These are phyloP conservation scores for Mucor velutinosus DNA, from an alignment of 371 early-diverging fungal genomes.

Conservation along the genomic window DNA sequence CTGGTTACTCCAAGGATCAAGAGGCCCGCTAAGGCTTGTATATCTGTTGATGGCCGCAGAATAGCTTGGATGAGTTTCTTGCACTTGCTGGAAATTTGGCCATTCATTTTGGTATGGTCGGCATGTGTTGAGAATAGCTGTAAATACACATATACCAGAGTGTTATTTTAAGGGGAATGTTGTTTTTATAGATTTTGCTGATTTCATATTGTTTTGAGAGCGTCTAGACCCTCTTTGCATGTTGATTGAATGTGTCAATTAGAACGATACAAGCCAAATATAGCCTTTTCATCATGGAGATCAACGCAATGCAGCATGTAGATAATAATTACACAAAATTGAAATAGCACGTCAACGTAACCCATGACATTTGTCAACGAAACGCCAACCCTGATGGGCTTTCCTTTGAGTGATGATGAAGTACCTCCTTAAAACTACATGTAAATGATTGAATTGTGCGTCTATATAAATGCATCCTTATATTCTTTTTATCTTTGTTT, in stretches of 20 bases:
- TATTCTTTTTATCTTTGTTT: background rate
- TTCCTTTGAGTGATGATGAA: background rate
- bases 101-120: slow-evolving; percentile 4
- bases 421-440: background rate
- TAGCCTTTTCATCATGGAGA: slow-evolving; percentile 1
- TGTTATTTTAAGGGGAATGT: background rate
- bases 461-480: background rate
- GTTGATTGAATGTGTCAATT: background rate
- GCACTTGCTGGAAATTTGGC: background rate
- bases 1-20: background rate
- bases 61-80: background rate
- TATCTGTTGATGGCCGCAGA: background rate
- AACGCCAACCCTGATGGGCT: background rate
- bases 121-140: background rate
- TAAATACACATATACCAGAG: background rate
- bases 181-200: background rate
- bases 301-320: slow-evolving; percentile 9
- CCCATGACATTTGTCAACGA: slow-evolving; percentile 12
- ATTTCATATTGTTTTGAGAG: background rate
- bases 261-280: background rate
- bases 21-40: background rate
- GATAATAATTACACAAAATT: background rate
- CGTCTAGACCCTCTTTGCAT: background rate
- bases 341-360: slow-evolving; percentile 5
- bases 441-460: background rate